These are phyloP conservation scores for Ceratocystis eucalypticola DNA, from an alignment of 2,329 filamentous ascomycete genomes.

Conservation along the genomic window DNA sequence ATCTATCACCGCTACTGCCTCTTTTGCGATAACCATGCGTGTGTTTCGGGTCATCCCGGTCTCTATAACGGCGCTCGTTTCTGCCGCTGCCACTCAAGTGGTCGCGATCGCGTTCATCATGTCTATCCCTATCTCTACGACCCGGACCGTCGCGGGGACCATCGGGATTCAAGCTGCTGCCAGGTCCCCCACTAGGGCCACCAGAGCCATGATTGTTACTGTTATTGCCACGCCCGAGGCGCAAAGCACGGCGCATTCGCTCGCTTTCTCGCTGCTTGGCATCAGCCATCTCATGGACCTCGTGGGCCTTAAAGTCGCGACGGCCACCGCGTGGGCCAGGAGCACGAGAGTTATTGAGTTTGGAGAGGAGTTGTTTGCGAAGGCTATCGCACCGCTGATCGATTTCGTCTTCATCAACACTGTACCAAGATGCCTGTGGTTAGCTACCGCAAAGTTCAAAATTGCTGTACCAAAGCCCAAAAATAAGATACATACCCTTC, in stretches of 20 bases:
- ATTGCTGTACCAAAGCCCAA: neutral
- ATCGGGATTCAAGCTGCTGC: neutral
- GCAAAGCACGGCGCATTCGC: conserved; percentile 68
- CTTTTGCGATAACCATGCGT: neutral
- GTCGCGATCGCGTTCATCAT: neutral
- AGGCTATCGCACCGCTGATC: conserved; percentile 44
- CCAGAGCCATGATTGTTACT: neutral
- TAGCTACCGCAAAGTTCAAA: neutral
- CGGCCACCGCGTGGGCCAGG: conserved; percentile 26
- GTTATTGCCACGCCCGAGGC: conserved; percentile 8
- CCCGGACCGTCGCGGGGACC: neutral
- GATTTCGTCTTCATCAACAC: conserved; percentile 79
- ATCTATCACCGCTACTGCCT: neutral
- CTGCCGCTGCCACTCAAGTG: neutral
- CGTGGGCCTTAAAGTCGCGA: conserved; percentile 68
- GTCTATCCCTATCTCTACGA: neutral
- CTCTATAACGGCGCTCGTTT: conserved; percentile 13
- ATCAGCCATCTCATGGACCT: conserved; percentile 90
- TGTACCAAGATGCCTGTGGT: conserved; percentile 25
- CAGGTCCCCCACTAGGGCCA: neutral
- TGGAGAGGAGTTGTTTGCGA: conserved; percentile 30
- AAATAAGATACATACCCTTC: conserved; percentile 46
- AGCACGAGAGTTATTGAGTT: conserved; percentile 26
- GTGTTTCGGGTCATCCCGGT: conserved; percentile 15
- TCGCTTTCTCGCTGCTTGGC: conserved; percentile 96